Base-by-base conservation (phyloP, 2,329 filamentous ascomycete genomes). In the Ascochyta clinopodiicola region DNA sequence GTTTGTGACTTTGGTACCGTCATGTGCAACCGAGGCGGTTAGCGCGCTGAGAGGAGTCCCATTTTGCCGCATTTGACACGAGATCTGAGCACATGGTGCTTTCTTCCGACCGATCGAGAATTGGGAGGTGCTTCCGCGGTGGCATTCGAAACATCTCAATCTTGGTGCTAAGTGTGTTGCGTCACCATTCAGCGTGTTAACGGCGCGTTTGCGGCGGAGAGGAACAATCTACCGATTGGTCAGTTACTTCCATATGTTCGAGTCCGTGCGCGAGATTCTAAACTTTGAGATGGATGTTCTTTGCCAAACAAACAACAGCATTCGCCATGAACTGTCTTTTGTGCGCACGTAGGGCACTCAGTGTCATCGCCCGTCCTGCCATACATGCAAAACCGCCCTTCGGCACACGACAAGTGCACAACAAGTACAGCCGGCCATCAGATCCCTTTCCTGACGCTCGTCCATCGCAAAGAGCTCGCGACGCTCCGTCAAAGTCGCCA, bases 21-120 rank as follows among this genome's bases (percentile, higher is more conserved):
- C 68, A 73, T 68, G 63, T 70, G 68, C 66, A 64, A 64, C 65
- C 68, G 61, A 68, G 69, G 63, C 62, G 64, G 43, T 56, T 64
- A 61, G 56, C 44, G 44, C 50, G 38, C 34, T 36, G 51, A 53
- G 57, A 60, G 44, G 44, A 51, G 44, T 43, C 57, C 55, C 56
- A 54, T 60, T 45, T 54, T 56, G 56, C 59, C 65, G 39, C 54
- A 24, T 49, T 58, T 36, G 48, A 53, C 19, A 51, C 34, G 49
- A 57, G 45, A 39, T 49, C 48, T 38, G 24, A 34, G 43, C 34
- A 43, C 51, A 51, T 56, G 42, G 29, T 46, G 32, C 38, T 39
- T 50, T 50, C 27, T 37, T 22, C 35, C 42, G 44, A 43, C 42
- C 42, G 36, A 56, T 56, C 52, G 46, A 42, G 25, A 46, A 4